Conservation (phyloP, 106 monocot species). For the Agapanthus africanus region DNA sequence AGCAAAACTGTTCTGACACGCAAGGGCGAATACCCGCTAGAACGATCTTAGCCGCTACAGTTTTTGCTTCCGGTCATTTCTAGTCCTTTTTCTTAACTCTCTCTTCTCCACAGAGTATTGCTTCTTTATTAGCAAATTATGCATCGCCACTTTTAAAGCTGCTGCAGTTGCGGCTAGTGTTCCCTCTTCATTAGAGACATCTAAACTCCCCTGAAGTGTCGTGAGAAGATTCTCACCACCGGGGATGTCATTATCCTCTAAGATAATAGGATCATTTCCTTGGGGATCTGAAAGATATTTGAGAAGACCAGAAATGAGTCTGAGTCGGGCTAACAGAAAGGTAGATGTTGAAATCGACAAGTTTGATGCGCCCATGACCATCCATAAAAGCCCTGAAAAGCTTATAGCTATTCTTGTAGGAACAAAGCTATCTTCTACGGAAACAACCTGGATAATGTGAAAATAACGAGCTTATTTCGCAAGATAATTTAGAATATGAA, state of each 20-base stretch:
- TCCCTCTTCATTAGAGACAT: slow-evolving; percentile 36
- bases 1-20: not conserved
- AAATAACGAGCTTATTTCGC: not conserved
- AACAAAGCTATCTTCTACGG: slow-evolving; percentile 45
- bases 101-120: slow-evolving; percentile 77
- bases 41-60: not conserved
- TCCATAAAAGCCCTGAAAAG: slow-evolving; percentile 43
- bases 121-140: slow-evolving; percentile 74
- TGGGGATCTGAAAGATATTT: slow-evolving; percentile 5
- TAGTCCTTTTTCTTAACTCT: slow-evolving; percentile 63
- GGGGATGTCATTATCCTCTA: slow-evolving; percentile 53
- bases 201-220: slow-evolving; percentile 62
- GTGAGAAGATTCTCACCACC: slow-evolving; percentile 50
- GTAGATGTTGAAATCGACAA: slow-evolving; percentile 11
- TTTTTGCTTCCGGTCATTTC: slow-evolving; percentile 66
- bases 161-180: slow-evolving; percentile 29
- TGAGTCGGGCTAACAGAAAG: slow-evolving; percentile 26
- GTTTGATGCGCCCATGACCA: slow-evolving; percentile 82
- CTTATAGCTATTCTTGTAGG: slow-evolving; percentile 68
- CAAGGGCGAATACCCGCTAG: not conserved
- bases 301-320: slow-evolving; percentile 29
- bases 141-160: slow-evolving; percentile 59
- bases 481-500: not conserved
- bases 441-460: slow-evolving; percentile 38
- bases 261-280: slow-evolving; percentile 13